Conservation (phyloP, 202 grass and related monocot genomes). For the Dendrocalamus latiflorus region DNA sequence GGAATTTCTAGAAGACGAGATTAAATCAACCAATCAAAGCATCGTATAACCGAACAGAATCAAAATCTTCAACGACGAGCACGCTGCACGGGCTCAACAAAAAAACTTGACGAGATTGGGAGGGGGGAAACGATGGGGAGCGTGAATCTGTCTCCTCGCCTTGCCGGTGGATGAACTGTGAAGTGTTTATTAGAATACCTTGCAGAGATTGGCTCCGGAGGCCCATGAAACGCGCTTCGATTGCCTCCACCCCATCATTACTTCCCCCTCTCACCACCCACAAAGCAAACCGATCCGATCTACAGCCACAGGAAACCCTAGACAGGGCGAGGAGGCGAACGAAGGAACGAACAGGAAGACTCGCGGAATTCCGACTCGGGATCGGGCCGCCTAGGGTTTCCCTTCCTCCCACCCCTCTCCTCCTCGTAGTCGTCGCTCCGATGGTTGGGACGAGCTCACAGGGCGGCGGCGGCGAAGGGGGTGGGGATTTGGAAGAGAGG, state of each 20-base stretch:
- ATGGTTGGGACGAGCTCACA: not conserved
- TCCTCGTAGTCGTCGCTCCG: not conserved
- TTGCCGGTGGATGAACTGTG: not conserved
- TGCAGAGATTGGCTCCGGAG: conserved; percentile 60
- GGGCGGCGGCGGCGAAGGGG: not conserved
- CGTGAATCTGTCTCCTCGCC: conserved; percentile 8
- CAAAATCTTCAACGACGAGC: not conserved
- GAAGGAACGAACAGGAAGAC: not conserved
- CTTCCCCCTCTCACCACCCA: not conserved
- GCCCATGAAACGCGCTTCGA: conserved; percentile 88
- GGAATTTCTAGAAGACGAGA: not conserved
- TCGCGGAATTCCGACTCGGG: not conserved
- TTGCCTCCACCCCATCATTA: conserved; percentile 49
- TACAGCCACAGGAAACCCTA: conserved; percentile 28
- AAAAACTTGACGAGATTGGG: not conserved
- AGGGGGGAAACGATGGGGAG: not conserved
- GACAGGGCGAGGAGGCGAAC: not conserved
- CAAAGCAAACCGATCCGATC: conserved; percentile 37
- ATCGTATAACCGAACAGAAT: not conserved
- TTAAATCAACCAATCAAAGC: not conserved
- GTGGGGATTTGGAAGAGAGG: conserved; percentile 6
- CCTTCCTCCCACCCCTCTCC: not conserved
- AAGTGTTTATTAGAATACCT: conserved; percentile 62
- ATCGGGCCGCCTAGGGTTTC: conserved; percentile 24
- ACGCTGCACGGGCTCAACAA: no score